Evolutionary conservation across 208 protist species (phyloP), one percentile per base, ranked within the genome.

Genomic region (Trypanosoma avium): DNA sequence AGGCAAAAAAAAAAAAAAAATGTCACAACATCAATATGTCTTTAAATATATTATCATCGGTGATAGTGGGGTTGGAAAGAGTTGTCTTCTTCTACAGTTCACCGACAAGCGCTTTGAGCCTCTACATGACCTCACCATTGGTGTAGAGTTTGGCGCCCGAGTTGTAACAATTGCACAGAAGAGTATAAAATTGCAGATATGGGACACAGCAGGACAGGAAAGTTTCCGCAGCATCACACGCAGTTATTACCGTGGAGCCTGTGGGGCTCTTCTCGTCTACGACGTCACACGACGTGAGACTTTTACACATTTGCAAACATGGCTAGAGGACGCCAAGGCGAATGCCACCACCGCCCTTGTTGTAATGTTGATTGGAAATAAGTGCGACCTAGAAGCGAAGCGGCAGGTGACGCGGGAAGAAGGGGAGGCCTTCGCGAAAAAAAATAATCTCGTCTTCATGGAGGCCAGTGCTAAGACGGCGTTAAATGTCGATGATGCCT

Each of bases 281-380:
- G 98, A 99, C 66, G 98, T 99, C 53, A 99, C 97, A 4, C 88
- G 95, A 21, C 82, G 95, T 36, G 96, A 98, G 40, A 99, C 97
- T 21, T 99, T 99, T 72, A 90, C 96, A 62, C 97, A 99, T 73
- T 82, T 99, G 12, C 84, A 97, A 67, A 90, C 84, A 49, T 99
- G 98, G 98, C 79, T 99, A 10, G 94, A 99, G 60, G 98, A 99
- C 75, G 94, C 98, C 10, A 87, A 87, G 43, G 76, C 97, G 45
- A 97, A 99, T 70, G 86, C 97, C 2, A 97, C 96, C 72, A 90
- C 82, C 7, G 93, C 97, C 50, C 98, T 99, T 72, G 93, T 98
- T 9, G 99, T 99, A 64, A 99, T 99, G 92, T 85, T 99, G 2
- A 98, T 99, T 59, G 99, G 99, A 40, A 99, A 99, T 88, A 99